Conservation (phyloP, 2,329 filamentous ascomycete species). For the Metarhizium brunneum region DNA sequence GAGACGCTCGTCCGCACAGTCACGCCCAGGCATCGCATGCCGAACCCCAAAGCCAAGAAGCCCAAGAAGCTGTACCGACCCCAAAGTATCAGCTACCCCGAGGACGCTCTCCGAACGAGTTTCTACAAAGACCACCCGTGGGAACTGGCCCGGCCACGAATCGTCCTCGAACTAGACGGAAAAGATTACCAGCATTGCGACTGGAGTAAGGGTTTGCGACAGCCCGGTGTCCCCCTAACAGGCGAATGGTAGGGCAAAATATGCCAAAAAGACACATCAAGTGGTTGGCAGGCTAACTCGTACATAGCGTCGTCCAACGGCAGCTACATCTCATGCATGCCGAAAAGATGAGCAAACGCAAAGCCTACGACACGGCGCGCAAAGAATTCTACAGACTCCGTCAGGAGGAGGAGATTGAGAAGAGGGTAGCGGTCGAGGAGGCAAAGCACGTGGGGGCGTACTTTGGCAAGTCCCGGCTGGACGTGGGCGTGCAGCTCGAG, state of each 20-base stretch:
- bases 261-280: not conserved
- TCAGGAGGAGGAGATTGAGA: slow-evolving; percentile 72
- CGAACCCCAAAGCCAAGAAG: slow-evolving; percentile 35
- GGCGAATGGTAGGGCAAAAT: slow-evolving; percentile 63
- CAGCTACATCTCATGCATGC: slow-evolving; percentile 78
- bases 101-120: slow-evolving; percentile 68
- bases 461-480: slow-evolving; percentile 69
- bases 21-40: slow-evolving; percentile 34
- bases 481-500: slow-evolving; percentile 76
- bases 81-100: slow-evolving; percentile 66
- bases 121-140: slow-evolving; percentile 96
- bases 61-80: slow-evolving; percentile 74
- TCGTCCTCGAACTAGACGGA: slow-evolving; percentile 79
- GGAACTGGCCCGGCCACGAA: slow-evolving; percentile 83
- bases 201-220: slow-evolving; percentile 68
- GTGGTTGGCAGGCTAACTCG: slow-evolving; percentile 9
- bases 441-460: slow-evolving; percentile 76
- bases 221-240: slow-evolving; percentile 66
- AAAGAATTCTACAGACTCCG: slow-evolving; percentile 85
- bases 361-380: slow-evolving; percentile 79
- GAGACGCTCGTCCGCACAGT: slow-evolving; percentile 48
- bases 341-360: slow-evolving; percentile 46
- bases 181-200: slow-evolving; percentile 67
- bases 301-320: slow-evolving; percentile 74
- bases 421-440: slow-evolving; percentile 78